Conservation (phyloP, 139 green algal genomes). For the Coccomyxa sp. region DNA sequence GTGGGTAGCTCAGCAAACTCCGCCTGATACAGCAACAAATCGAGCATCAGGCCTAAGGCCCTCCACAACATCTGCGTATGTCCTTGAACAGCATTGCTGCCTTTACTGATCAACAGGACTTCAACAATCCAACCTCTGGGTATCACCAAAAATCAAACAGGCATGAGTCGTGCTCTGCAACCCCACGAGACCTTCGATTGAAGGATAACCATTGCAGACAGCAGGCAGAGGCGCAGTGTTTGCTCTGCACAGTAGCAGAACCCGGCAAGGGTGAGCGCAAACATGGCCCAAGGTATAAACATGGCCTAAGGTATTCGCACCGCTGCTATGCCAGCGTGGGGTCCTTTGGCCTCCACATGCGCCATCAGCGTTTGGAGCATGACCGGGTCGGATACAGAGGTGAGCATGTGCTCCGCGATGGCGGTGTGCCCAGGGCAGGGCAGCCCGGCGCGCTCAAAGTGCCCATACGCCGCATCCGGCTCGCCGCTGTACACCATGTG, state of each 20-base stretch:
- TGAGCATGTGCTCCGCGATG: conserved; percentile 51
- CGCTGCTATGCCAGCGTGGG: not conserved
- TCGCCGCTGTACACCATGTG: conserved; percentile 50
- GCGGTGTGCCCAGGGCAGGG: conserved; percentile 27
- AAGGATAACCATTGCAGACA: no score
- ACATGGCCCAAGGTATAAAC: not conserved
- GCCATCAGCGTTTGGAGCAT: conserved; percentile 22
- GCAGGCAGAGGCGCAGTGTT: not conserved
- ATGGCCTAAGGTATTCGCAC: not conserved
- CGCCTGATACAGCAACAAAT: no score
- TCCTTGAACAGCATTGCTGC: no score
- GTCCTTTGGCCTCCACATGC: not conserved
- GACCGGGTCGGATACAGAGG: conserved; percentile 27
- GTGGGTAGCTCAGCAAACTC: no score
- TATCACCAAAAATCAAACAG: no score
- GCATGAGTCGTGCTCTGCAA: no score
- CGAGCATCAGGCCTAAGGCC: no score
- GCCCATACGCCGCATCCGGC: conserved; percentile 8
- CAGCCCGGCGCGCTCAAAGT: conserved; percentile 24
- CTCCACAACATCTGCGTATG: no score
- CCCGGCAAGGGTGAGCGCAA: no score
- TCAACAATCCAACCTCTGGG: no score
- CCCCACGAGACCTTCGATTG: no score
- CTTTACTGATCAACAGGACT: no score
- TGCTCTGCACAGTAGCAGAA: not conserved